phyloP scores from a whole-genome alignment of 2,329 filamentous ascomycete genomes.

The Pseudogymnoascus sp. region DNA sequence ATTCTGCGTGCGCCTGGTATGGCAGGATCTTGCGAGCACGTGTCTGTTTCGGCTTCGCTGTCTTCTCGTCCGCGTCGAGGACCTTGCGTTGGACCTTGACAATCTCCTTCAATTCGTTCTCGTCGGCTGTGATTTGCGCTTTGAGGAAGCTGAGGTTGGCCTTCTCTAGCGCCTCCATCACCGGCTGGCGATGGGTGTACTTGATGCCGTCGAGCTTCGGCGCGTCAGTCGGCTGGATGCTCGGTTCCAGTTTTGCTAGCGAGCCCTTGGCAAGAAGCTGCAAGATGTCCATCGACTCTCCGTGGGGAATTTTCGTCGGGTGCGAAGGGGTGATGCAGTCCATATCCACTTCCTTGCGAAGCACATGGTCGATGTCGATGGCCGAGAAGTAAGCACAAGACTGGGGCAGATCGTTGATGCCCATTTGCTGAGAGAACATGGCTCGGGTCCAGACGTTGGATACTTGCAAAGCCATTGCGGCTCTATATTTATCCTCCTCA shows the following conservation, averaged over 20 bases:
- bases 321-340: slow-evolving; percentile 91
- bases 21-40: slow-evolving; percentile 17
- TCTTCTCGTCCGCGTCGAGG: slow-evolving; percentile 2
- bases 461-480: slow-evolving; percentile 87
- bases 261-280: slow-evolving; percentile 67
- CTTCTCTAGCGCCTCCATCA: slow-evolving; percentile 66
- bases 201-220: slow-evolving; percentile 53
- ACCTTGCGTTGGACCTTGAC: slow-evolving; percentile 42
- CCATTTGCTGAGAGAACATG: slow-evolving; percentile 96
- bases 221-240: slow-evolving; percentile 44
- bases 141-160: slow-evolving; percentile 56
- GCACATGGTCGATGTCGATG: slow-evolving; percentile 86
- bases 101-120: slow-evolving; percentile 66
- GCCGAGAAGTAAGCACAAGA: slow-evolving; percentile 93
- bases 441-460: slow-evolving; percentile 94
- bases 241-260: slow-evolving; percentile 59
- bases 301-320: slow-evolving; percentile 64
- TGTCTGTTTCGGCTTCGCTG: slow-evolving; percentile 15
- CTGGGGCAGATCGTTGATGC: slow-evolving; percentile 90
- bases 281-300: slow-evolving; percentile 78
- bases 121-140: slow-evolving; percentile 72
- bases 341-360: slow-evolving; percentile 98
- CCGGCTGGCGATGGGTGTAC: slow-evolving; percentile 64
- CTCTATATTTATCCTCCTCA: slow-evolving; percentile 75
- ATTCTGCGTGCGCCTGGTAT: slow-evolving; percentile 20